Evolutionary conservation across 2,329 filamentous ascomycete species (phyloP), one percentile per base, ranked within the genome.

Genomic region (Chrysoporthe deuterocubensis): DNA sequence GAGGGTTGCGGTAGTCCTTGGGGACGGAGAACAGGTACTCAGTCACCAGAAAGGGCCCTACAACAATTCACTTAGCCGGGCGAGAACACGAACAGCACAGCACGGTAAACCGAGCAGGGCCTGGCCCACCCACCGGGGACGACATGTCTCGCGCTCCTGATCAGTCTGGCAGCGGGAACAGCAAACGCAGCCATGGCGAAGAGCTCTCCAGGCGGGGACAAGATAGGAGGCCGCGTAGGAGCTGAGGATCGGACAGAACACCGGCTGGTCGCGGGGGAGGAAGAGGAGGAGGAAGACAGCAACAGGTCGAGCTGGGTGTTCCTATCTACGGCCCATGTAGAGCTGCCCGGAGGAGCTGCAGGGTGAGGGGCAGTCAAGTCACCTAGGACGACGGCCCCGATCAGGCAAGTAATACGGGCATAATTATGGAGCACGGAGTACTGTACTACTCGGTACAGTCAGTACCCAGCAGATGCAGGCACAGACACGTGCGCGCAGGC

Each of bases 21-120:
- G 94, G 94, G 13, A 97, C 94, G 72, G 93, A 86, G 79, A 97
- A 97, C 82, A 93, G 91, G 74, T 95, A 85, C 77, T 97, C 94
- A 2, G 91, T 91, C 69, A 96, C 86, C 69, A 87, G 84, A 58
- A 96, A 83, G 75, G 90, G 90, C 61, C 93, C 93, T 37, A 1
- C 11, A n/a, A 9, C 3, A 52, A 26, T 26, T 26, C 57, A 56
- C 14, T 4, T 8, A 26, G 34, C n/a, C 14, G 44, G 21, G 42
- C 34, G 16, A 57, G 3, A 42, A 40, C 16, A n/a, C 34, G 14
- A 16, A 37, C 8, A 56, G 4, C 34, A 21, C 46, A 7, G n/a
- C n/a, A 21, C n/a, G 16, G 37, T 14, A 14, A 14, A 16, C 57
- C 16, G 2, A 8, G 5, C 9, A 60, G n/a, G 40, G 21, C 11